Evolutionary conservation across 2,329 filamentous ascomycete genomes (phyloP), one percentile per base, ranked within the genome.

Genomic region (Hypomyces perniciosus): DNA sequence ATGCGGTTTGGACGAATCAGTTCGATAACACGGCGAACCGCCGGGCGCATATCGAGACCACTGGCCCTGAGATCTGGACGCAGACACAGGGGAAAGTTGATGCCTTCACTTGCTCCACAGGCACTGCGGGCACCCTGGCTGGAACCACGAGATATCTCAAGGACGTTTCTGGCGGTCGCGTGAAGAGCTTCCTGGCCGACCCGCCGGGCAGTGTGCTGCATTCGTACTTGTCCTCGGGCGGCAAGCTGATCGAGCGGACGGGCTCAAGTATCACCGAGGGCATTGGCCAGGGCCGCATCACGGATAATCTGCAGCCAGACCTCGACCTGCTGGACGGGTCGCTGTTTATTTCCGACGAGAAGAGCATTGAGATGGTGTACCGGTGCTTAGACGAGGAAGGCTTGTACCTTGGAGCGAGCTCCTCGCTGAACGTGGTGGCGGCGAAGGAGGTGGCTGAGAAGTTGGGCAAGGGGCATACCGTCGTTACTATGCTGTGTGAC

Each of bases 1-100:
- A 93, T 62, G 90, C 92, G 7, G 91, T 97, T 10, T 99, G 93
- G 93, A 99, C 93, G 41, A 95, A 99, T 72, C 93, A 99, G 73
- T 99, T 99, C 72, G 93, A 99, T 69, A 99, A 99, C 74, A 84
- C 79, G 47, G 93, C 93, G 48, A 99, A 99, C 72, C 81, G 93
- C 47, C 84, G 88, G 63, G 93, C 93, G 44, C 93, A 99, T 68
- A 86, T 97, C 60, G 92, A 96, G 75, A 97, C 92, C 2, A 99
- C 93, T 0, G 93, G 93, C 0, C 93, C 93, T 0, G 93, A 99
- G 72, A 96, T 99, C 65, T 99, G 93, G 93, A 75, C 84, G 29
- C 93, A 99, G 76, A 97, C 93, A 0, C 72, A 67, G 2, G 92
- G 93, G 34, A 85, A 85, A 57, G 72, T 99, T 26, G 90, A 97